Conservation (phyloP, 2,329 filamentous ascomycete genomes). For the Aureobasidium sp. region DNA sequence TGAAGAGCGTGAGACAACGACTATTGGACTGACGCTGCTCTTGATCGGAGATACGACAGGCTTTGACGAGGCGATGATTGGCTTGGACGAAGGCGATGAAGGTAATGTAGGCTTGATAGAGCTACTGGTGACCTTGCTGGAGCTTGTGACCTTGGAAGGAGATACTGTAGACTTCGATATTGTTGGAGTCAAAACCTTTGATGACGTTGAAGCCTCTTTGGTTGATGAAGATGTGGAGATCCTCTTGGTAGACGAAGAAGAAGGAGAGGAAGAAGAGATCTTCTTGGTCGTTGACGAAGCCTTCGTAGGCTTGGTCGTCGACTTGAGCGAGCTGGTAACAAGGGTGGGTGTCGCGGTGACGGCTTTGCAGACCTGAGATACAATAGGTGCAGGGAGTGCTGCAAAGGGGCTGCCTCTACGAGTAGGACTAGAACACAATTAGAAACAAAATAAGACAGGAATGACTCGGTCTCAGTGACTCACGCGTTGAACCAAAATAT, state of each 20-base stretch:
- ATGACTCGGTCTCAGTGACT: neutral
- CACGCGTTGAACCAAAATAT: conserved; percentile 18
- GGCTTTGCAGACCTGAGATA: conserved; percentile 13
- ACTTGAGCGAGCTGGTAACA: too few species aligned
- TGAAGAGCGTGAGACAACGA: too few species aligned
- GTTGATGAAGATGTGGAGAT: too few species aligned
- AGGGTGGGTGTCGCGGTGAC: conserved; percentile 8
- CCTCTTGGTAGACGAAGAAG: too few species aligned
- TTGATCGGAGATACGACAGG: too few species aligned
- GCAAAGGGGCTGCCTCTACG: conserved; percentile 5
- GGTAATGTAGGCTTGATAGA: neutral
- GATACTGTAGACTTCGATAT: neutral
- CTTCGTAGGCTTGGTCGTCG: too few species aligned
- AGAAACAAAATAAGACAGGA: neutral
- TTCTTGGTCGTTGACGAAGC: neutral
- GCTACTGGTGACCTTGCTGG: neutral
- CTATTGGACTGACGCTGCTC: too few species aligned
- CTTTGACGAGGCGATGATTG: neutral
- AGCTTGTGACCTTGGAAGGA: neutral
- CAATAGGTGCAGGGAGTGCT: neutral
- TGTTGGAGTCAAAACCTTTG: too few species aligned
- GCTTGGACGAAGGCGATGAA: neutral
- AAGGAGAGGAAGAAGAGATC: neutral
- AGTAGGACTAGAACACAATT: neutral
- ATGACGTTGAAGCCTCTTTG: too few species aligned